Evolutionary conservation across 2,329 filamentous ascomycete species (phyloP).

Genomic region (Helicocarpus griseus): DNA sequence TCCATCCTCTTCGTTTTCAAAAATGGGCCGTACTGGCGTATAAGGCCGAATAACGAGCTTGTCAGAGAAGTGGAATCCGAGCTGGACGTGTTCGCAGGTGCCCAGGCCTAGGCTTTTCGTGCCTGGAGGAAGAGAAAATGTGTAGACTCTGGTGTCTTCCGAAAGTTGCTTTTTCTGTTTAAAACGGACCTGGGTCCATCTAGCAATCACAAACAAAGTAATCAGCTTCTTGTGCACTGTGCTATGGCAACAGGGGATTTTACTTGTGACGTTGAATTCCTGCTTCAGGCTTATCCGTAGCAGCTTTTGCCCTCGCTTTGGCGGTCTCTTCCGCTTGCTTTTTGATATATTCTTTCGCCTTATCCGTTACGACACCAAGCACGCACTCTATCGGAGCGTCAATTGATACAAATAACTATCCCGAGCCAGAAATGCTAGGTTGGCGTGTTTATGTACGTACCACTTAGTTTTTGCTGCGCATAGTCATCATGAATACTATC

Average conservation of each 20-base stretch:
- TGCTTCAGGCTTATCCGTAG: conserved; percentile 20
- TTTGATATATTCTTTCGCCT: conserved; percentile 39
- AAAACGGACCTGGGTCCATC: conserved; percentile 39
- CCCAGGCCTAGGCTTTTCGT: conserved; percentile 37
- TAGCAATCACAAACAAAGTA: background rate
- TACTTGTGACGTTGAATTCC: conserved; percentile 8
- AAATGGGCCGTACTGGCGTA: conserved; percentile 39
- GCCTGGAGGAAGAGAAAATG: conserved; percentile 35
- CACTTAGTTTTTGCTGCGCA: conserved; percentile 41
- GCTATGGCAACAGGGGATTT: background rate
- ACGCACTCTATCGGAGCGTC: conserved; percentile 35
- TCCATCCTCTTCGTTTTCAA: conserved; percentile 21
- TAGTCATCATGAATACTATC: conserved; percentile 43
- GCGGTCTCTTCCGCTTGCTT: conserved; percentile 32
- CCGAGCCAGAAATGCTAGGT: too few species aligned
- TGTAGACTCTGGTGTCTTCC: conserved; percentile 38
- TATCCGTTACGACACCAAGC: conserved; percentile 41
- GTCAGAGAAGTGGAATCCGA: conserved; percentile 45
- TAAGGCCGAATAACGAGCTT: conserved; percentile 43
- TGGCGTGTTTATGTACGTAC: too few species aligned
- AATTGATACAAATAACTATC: background rate
- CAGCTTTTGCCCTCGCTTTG: conserved; percentile 25
- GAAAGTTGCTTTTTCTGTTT: conserved; percentile 30
- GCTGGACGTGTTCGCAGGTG: conserved; percentile 44
- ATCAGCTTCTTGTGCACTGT: conserved; percentile 1